Conservation (phyloP, 495 filamentous ascomycete genomes). For the Daldinia concentrica region DNA sequence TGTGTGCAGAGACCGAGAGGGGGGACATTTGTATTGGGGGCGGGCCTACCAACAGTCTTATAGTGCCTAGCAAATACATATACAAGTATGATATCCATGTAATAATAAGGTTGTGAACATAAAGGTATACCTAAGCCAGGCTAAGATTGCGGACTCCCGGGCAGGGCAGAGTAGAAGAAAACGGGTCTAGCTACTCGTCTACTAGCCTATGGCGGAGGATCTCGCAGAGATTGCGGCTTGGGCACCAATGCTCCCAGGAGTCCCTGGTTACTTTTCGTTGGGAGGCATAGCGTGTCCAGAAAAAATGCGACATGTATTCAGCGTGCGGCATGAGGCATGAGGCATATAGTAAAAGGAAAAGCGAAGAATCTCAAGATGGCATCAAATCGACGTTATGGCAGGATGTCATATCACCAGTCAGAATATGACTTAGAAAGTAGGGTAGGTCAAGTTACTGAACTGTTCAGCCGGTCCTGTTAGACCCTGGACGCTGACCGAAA, state of each 20-base stretch:
- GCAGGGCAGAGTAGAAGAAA: slow-evolving; percentile 37
- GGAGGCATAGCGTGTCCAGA: slow-evolving; percentile 43
- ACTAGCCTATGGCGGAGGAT: slow-evolving; percentile 49
- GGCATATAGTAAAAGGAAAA: slow-evolving; percentile 20
- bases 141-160: slow-evolving; percentile 43
- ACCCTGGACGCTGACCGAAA: slow-evolving; percentile 41
- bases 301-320: slow-evolving; percentile 44
- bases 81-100: slow-evolving; percentile 33
- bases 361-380: slow-evolving; percentile 35
- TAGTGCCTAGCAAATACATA: slow-evolving; percentile 48
- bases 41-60: slow-evolving; percentile 52
- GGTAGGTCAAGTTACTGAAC: slow-evolving; percentile 5
- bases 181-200: slow-evolving; percentile 42
- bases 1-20: slow-evolving; percentile 40
- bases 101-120: slow-evolving; percentile 42
- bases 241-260: slow-evolving; percentile 60
- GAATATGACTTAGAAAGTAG: slow-evolving; percentile 7
- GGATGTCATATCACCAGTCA: slow-evolving; percentile 20
- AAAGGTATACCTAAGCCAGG: slow-evolving; percentile 39
- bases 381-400: slow-evolving; percentile 36
- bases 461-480: slow-evolving; percentile 37
- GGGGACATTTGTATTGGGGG: slow-evolving; percentile 35
- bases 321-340: slow-evolving; percentile 38
- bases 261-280: slow-evolving; percentile 48
- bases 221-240: slow-evolving; percentile 51